Conservation (phyloP, 179 eudicot genomes). For the Silene vulgaris region DNA sequence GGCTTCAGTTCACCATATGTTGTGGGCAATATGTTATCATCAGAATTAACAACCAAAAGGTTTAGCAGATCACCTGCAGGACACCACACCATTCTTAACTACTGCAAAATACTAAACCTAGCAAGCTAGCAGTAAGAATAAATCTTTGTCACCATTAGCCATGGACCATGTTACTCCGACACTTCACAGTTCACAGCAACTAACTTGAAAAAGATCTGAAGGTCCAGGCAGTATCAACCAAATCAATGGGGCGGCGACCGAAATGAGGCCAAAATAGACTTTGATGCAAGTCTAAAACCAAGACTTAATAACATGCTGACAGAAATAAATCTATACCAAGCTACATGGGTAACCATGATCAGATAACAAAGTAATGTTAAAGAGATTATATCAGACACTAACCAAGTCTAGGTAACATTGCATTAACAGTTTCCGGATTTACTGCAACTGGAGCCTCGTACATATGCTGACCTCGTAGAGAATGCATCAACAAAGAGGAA, state of each 20-base stretch:
- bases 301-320: neutral
- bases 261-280: neutral
- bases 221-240: neutral
- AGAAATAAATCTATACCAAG: neutral
- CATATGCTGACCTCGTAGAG: conserved; percentile 73
- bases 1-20: conserved; percentile 87
- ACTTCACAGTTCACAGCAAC: neutral
- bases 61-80: conserved; percentile 70
- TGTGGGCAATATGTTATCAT: conserved; percentile 77
- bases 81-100: conserved; percentile 8
- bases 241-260: neutral
- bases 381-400: conserved; percentile 22
- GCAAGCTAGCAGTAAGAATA: neutral
- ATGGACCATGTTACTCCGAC: neutral
- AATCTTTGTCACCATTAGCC: neutral
- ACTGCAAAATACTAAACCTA: conserved; percentile 5
- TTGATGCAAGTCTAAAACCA: neutral
- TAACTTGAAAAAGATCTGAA: neutral
- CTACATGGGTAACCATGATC: neutral
- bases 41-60: conserved; percentile 76
- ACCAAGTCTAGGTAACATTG: conserved; percentile 99
- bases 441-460: conserved; percentile 66
- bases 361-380: neutral
- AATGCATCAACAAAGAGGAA: conserved; percentile 56
- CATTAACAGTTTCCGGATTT: conserved; percentile 83